Conservation (phyloP, 352 stramenopile species). For the Aphanomyces astaci region DNA sequence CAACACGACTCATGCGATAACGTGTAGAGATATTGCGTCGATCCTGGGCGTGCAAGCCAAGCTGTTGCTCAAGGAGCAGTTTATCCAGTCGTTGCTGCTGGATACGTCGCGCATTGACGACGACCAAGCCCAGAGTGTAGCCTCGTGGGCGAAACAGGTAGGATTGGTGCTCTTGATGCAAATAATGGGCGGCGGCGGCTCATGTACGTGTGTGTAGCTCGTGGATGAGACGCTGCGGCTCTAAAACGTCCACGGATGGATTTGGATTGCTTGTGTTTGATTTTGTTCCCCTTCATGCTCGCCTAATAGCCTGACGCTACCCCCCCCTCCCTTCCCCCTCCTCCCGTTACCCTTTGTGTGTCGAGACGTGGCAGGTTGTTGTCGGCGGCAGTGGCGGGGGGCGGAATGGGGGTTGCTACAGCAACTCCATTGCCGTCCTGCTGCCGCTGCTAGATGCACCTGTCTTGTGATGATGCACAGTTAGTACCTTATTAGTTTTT, state of each 20-base stretch:
- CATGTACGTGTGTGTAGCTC: neutral
- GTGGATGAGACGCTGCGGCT: neutral
- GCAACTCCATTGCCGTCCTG: no score
- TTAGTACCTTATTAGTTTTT: neutral
- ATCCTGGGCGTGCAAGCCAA: constrained; percentile 62
- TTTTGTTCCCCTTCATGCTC: neutral
- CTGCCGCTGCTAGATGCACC: no score
- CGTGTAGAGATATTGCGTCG: constrained; percentile 73
- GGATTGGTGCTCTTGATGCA: no score
- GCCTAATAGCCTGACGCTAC: constrained; percentile 11
- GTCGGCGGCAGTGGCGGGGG: neutral
- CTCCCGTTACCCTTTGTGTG: no score
- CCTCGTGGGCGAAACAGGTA: constrained; percentile 68
- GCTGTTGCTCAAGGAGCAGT: constrained; percentile 53
- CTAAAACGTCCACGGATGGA: neutral
- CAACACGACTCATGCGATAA: constrained; percentile 24
- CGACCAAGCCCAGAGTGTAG: constrained; percentile 60
- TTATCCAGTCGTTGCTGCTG: constrained; percentile 61
- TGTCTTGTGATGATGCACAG: no score
- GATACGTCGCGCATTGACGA: constrained; percentile 63
- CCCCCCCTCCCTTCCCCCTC: neutral
- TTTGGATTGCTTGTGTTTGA: neutral
- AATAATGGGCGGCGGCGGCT: neutral
- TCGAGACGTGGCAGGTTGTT: no score
- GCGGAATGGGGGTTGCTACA: no score